Conservation (phyloP, 768 basidiomycete genomes). For the Phanerochaete carnosa region DNA sequence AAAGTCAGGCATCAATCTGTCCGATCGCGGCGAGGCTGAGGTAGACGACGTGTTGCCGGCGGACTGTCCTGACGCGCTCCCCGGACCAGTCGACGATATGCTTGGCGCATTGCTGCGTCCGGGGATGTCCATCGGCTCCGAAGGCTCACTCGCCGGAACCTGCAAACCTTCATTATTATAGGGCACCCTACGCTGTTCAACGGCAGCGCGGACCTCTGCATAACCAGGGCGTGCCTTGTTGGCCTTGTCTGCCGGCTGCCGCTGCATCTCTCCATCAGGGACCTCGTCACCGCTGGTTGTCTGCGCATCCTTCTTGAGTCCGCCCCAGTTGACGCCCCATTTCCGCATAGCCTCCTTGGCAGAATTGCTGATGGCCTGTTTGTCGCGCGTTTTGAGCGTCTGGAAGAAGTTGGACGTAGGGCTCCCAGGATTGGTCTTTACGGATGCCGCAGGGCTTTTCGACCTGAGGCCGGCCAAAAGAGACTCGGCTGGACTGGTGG, state of each 20-base stretch:
- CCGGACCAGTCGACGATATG: slow-evolving; percentile 12
- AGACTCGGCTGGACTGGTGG: slow-evolving; percentile 32
- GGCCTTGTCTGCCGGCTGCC: slow-evolving; percentile 21
- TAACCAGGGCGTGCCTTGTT: slow-evolving; percentile 55
- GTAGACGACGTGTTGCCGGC: slow-evolving; percentile 23
- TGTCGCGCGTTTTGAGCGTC: slow-evolving; percentile 80
- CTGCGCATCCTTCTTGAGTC: slow-evolving; percentile 50
- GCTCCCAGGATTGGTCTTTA: slow-evolving; percentile 35
- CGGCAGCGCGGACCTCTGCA: slow-evolving; percentile 75
- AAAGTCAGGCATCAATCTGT: too few relatives aligned
- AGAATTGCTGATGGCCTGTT: slow-evolving; percentile 79
- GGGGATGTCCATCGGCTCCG: slow-evolving; percentile 34
- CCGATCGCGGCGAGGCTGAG: slow-evolving; percentile 19
- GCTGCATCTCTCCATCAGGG: slow-evolving; percentile 28
- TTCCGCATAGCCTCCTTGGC: slow-evolving; percentile 90
- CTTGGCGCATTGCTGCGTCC: slow-evolving; percentile 24
- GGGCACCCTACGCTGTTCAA: slow-evolving; percentile 50
- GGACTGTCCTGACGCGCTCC: slow-evolving; percentile 23
- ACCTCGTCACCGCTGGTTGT: slow-evolving; percentile 15
- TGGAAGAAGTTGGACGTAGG: slow-evolving; percentile 69
- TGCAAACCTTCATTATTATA: slow-evolving; percentile 7
- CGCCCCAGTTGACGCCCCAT: slow-evolving; percentile 84
- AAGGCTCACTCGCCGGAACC: slow-evolving; percentile 19
- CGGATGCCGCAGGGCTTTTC: slow-evolving; percentile 14
- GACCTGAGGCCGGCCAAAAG: slow-evolving; percentile 15